phyloP scores from a whole-genome alignment of 495 filamentous ascomycete genomes.

The Talaromyces borbonicus region DNA sequence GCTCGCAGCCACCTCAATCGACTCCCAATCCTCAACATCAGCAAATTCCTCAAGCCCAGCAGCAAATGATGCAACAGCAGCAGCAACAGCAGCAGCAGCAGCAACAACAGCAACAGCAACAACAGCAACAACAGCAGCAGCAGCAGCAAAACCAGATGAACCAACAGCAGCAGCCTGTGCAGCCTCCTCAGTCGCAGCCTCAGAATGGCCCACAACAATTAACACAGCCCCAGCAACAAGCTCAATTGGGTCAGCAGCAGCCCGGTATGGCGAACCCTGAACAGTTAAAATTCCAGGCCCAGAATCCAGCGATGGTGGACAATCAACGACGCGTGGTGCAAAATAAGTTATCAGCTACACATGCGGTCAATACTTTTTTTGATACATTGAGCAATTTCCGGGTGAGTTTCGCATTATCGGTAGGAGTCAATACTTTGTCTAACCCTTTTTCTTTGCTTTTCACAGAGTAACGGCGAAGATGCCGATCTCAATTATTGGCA shows the following conservation, averaged over 20 bases:
- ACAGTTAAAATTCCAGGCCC: constrained; percentile 34
- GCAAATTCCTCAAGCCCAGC: constrained; percentile 31
- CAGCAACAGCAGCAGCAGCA: constrained; percentile 20
- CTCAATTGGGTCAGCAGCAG: constrained; percentile 24
- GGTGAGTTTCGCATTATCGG: constrained; percentile 28
- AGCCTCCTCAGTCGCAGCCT: constrained; percentile 29
- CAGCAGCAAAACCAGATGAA: constrained; percentile 16
- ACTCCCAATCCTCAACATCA: constrained; percentile 38
- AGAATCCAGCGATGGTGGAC: constrained; percentile 16
- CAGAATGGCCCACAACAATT: constrained; percentile 16
- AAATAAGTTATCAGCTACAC: constrained; percentile 14
- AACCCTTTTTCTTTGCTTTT: constrained; percentile 12
- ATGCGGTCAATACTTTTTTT: constrained; percentile 54
- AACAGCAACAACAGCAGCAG: constrained; percentile 30
- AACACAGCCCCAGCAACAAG: constrained; percentile 29
- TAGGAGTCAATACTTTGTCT: constrained; percentile 11
- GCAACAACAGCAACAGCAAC: constrained; percentile 24
- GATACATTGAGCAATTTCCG: constrained; percentile 60
- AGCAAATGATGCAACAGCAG: constrained; percentile 25
- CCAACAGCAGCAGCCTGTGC: constrained; percentile 25
- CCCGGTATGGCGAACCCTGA: constrained; percentile 32
- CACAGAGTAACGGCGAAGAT: constrained; percentile 43
- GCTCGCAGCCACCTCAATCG: constrained; percentile 34
- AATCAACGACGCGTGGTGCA: constrained; percentile 36
- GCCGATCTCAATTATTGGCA: constrained; percentile 65